Base-by-base conservation (phyloP, 148 eudicot species). In the Spergularia marina region DNA sequence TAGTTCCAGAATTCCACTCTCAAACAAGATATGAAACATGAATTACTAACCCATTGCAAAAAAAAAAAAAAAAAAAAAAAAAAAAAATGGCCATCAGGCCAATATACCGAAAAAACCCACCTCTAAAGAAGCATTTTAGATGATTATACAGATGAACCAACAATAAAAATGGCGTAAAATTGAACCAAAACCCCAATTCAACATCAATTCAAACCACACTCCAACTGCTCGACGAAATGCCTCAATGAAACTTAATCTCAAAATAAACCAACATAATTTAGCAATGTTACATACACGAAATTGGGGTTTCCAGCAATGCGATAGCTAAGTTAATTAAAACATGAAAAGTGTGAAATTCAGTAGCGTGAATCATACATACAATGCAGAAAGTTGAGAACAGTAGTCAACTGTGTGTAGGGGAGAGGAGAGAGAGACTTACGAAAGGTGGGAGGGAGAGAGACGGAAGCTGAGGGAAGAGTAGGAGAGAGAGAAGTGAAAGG, bases 161-260 rank as follows among this genome's bases (percentile, higher is more conserved):
- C 49, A 20, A 30, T 10, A 13, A 12, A 16, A 49, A 61, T 11
- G 4, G 53, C 51, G 1, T 53, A 20, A 21, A 61, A 41, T 53
- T 65, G 44, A 21, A 25, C 62, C 13, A 39, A 73, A 57, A 34
- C 12, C 36, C 36, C 36, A 30, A 30, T 30, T 30, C 51, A 41
- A 68, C 74, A 70, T 16, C 44, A 74, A 40, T 17, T 14, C 72
- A 13, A 59, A 56, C 58, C 51, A 52, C 83, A 71, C 65, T 12
- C 71, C 53, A 73, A 61, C 75, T 83, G 79, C 1, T 80, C 75
- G 77, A 74, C 57, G 41, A 83, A 78, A 71, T 74, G 68, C 70
- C 72, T 41, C 59, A 78, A 21, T 60, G 63, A 74, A 59, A 78
- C 60, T 16, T 12, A 18, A 77, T 36, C 9, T 12, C 0, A 71